Evolutionary conservation across 106 monocot genomes (phyloP), one percentile per base, ranked within the genome.

Genomic region (Allium fistulosum): DNA sequence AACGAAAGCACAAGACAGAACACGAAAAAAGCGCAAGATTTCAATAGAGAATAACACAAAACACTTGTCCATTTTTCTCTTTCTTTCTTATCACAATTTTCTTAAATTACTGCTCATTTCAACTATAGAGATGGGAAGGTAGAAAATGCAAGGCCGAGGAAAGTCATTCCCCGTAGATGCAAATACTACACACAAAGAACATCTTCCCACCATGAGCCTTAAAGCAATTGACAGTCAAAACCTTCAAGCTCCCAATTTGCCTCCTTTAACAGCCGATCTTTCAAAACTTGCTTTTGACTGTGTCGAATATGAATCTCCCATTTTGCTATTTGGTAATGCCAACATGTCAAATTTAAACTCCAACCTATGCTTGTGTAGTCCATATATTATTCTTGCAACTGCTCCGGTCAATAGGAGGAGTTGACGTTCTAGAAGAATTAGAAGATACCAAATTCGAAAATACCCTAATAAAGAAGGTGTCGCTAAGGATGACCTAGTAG

Each of bases 361-460:
- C 96, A 97, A 68, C 92, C 96, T 73, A 97, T 82, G 59, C 76
- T 76, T 15, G 86, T 80, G 64, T 89, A 97, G 72, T 97, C 92
- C 76, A 61, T 51, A 70, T 69, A 11, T 65, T 51, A 28, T 28
- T 28, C 11, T 73, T 66, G 26, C 76, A 69, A 1, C 74, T 73
- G 47, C 71, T 80, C 94, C 91, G 90, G 68, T 87, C 87, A 26
- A 74, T 72, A n/a, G n/a, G n/a, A 12, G 77, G 58, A 0, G 78
- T 74, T 0, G 75, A 75, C 8, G 77, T 49, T 37, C 46, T 51
- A 1, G 76, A 80, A 0, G 86, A 80, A 15, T 83, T 78, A 1
- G 72, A 67, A 1, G 80, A 70, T 16, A 77, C 73, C 81, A 80
- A 79, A 0, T 78, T 71, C 1, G 87, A 81, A 63, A 94, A 90